Base-by-base conservation (phyloP, 2,329 filamentous ascomycete species). In the Neofusicoccum ribis region DNA sequence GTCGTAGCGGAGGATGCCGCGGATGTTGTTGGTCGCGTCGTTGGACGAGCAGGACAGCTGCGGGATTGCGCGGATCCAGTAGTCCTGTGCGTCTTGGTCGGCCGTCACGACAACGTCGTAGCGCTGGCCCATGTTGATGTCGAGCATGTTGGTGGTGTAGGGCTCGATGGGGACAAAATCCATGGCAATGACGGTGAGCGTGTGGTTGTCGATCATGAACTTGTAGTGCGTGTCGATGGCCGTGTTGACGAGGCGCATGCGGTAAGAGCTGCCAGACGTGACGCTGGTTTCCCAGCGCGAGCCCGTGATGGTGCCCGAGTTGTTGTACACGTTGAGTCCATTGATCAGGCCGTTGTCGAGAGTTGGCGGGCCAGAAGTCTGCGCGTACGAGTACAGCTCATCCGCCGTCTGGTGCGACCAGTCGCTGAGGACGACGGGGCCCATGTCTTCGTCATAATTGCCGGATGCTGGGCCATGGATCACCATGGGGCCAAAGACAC, bases 371-470 rank as follows among this genome's bases (percentile, higher is more conserved):
- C 64, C 64, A 17, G 63, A 27, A 4, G 50, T 68, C 76, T 67
- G 23, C 76, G 65, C 11, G 70, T 66, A 58, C 3, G 27, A 11
- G 37, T 60, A 61, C 17, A 65, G 41, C 15, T 20, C 46, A 17
- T 61, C 46, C 12, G 47, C 12, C 0, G 54, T 60, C 56, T 51
- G 46, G 20, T 88, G 85, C 72, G 88, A 88, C 88, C 88, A 91
- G 70, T 91, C 89, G 15, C 81, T 84, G 6, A 90, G 72, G 34
- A 87, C 80, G 1, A 90, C 69, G 14, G 82, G 76, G 2, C 75
- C 78, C 9, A 77, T 69, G 69, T 91, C 88, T 52, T 83, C 78
- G 66, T 90, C 86, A 56, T 78, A 80, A 68, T 79, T 77, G 7
- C 72, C 72, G 11, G 72, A 73, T 15, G 76, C 72, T 34, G 78